A percentile compares a stretch with the other conserved stretches of the same genome.
phyloP scores from a whole-genome alignment of 179 eudicot species.

The Beta corolliflora region DNA sequence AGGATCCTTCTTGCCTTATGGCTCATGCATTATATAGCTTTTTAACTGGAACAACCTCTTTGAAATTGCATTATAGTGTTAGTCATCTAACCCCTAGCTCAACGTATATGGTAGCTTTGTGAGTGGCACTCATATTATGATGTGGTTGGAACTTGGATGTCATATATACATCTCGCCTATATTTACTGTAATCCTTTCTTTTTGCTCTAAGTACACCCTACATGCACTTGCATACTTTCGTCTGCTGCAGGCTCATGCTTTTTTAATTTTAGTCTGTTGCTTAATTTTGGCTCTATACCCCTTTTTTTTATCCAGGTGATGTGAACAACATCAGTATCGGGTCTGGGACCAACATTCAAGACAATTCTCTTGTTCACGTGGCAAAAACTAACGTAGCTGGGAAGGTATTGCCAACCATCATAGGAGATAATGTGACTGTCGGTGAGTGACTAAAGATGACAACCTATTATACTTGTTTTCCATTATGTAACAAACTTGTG shows the following conservation, averaged over 20 bases:
- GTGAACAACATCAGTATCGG: conserved; percentile 83
- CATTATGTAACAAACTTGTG: neutral
- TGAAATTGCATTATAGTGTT: neutral
- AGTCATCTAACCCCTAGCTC: neutral
- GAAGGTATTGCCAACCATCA: conserved; percentile 85
- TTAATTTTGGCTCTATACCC: neutral
- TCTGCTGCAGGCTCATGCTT: conserved; percentile 5
- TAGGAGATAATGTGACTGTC: conserved; percentile 91
- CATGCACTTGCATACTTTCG: neutral
- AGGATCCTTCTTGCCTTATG: neutral
- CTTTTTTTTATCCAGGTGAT: conserved; percentile 66
- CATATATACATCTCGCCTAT: neutral
- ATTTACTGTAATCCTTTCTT: neutral
- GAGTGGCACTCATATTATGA: neutral
- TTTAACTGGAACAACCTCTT: neutral
- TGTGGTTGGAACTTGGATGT: neutral
- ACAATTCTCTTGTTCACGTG: conserved; percentile 85
- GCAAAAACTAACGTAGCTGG: conserved; percentile 92
- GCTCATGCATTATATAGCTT: neutral
- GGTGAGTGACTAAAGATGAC: conserved; percentile 53
- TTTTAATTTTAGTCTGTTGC: neutral
- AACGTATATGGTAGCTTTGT: neutral
- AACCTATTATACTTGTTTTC: neutral
- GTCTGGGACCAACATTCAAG: conserved; percentile 50
- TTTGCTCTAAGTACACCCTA: neutral